Evolutionary conservation across 1,139 yeast genomes (phyloP), one percentile per base, ranked within the genome.

Genomic region (Candida smagusa): DNA sequence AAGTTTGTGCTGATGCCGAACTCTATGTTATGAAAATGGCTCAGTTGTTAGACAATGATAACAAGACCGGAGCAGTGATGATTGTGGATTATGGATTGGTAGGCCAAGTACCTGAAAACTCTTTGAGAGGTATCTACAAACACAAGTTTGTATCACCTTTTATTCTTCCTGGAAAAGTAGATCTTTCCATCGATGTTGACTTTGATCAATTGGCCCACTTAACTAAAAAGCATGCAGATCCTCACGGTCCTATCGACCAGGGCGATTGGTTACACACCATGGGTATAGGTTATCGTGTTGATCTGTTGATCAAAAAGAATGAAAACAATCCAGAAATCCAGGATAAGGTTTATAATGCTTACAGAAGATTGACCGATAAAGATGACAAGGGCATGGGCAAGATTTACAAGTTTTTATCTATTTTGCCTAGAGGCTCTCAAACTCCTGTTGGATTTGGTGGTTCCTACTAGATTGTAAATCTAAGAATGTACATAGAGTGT

Each of bases 61-160:
- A 49, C 25, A 43, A 56, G 4, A 48, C 60, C 9, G 95, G 95
- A 1, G 83, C 86, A 0, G 85, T 83, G 0, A 61, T 87, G 27
- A 67, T 85, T 11, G 71, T 86, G n/a, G 96, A 87, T 60, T 87
- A 87, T 50, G 96, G 96, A 0, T 76, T 84, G 3, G 63, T 67
- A 3, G 63, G 65, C 4, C 74, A 77, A 1, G 71, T 85, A 11
- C 94, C 94, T 2, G 75, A 76, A 24, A 80, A 81, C 50, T 71
- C 90, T 0, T 65, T 87, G 30, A 68, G 96, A 33, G 96, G 89
- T 0, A 86, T 87, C 43, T 73, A 77, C 48, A 66, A 79, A 49
- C 95, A 87, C 56, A 74, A 77, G 49, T 74, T 87, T 49, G 92
- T 84, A 1, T 78, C 83, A n/a, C 95, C 96, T 1, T 83, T 85